phyloP scores from a whole-genome alignment of 345 rosid species.

The Linum trigynum region DNA sequence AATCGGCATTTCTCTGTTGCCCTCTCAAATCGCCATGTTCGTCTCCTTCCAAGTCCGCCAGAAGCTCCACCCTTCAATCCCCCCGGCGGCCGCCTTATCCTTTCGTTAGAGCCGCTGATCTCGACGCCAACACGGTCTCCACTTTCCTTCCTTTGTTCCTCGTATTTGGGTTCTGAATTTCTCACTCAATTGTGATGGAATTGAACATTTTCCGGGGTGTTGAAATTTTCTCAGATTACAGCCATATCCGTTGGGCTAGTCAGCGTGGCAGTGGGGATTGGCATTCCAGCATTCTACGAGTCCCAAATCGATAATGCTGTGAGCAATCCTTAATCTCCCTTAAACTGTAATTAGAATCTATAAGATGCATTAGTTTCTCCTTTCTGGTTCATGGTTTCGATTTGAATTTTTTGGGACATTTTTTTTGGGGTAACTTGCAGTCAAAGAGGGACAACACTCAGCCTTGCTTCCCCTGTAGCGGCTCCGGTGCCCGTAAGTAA shows the following conservation, averaged over 20 bases:
- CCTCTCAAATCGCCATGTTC: constrained; percentile 35
- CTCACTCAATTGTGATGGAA: not conserved
- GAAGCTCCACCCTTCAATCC: constrained; percentile 30
- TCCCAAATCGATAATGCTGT: constrained; percentile 80
- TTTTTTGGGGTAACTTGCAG: constrained; percentile 25
- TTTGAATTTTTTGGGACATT: not conserved
- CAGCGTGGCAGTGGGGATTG: constrained; percentile 77
- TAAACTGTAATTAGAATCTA: not conserved
- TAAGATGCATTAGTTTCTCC: too few species aligned
- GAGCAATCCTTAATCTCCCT: constrained; percentile 13
- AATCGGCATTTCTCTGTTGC: constrained; percentile 42
- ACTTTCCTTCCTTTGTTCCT: not conserved
- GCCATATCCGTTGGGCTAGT: constrained; percentile 74
- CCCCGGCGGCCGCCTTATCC: constrained; percentile 40
- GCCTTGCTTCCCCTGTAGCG: constrained; percentile 89
- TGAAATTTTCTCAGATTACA: constrained; percentile 35
- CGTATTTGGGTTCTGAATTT: not conserved
- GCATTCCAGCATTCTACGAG: constrained; percentile 79
- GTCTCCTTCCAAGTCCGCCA: constrained; percentile 17
- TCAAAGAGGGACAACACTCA: constrained; percentile 82
- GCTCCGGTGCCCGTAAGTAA: constrained; percentile 85
- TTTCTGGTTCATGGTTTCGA: not conserved
- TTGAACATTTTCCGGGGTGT: too few species aligned
- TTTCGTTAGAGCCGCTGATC: constrained; percentile 51
- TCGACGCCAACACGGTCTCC: constrained; percentile 75